These are phyloP conservation scores for Macrocybe gigantea DNA, from an alignment of 768 basidiomycete species.

Conservation along the genomic window DNA sequence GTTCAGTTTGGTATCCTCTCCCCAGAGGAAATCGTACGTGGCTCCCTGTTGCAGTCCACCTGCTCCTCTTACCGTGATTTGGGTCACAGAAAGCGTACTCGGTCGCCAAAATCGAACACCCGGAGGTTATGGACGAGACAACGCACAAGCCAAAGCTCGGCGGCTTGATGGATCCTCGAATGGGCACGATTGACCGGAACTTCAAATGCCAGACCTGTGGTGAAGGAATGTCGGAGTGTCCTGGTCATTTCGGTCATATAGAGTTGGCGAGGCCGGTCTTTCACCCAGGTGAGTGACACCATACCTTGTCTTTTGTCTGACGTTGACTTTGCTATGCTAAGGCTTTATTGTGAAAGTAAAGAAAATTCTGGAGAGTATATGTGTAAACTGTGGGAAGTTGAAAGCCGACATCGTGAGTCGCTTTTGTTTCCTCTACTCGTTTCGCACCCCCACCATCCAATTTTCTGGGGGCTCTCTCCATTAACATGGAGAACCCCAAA, in stretches of 20 bases:
- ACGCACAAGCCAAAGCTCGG: slow-evolving; percentile 87
- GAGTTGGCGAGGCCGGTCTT: slow-evolving; percentile 97
- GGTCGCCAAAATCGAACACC: slow-evolving; percentile 97
- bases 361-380: slow-evolving; percentile 98
- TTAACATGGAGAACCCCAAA: slow-evolving; percentile 89
- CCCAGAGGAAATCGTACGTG: slow-evolving; percentile 94
- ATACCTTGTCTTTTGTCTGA: neutral
- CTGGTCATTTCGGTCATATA: slow-evolving; percentile 98
- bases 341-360: slow-evolving; percentile 99
- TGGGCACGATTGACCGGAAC: slow-evolving; percentile 96
- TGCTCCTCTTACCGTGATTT: slow-evolving; percentile 3
- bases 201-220: slow-evolving; percentile 99
- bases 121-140: slow-evolving; percentile 96
- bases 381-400: slow-evolving; percentile 96
- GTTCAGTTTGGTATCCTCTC: slow-evolving; percentile 99
- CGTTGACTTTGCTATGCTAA: slow-evolving; percentile 16
- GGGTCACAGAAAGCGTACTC: slow-evolving; percentile 89
- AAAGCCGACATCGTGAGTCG: slow-evolving; percentile 96
- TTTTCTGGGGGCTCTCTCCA: slow-evolving; percentile 99
- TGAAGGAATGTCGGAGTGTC: slow-evolving; percentile 99
- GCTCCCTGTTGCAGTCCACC: slow-evolving; percentile 6
- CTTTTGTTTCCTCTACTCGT: slow-evolving; percentile 80
- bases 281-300: slow-evolving; percentile 71
- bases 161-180: slow-evolving; percentile 95
- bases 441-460: slow-evolving; percentile 93